Evolutionary conservation across 768 basidiomycete genomes (phyloP), one percentile per base, ranked within the genome.

Genomic region (Trametes meyenii): DNA sequence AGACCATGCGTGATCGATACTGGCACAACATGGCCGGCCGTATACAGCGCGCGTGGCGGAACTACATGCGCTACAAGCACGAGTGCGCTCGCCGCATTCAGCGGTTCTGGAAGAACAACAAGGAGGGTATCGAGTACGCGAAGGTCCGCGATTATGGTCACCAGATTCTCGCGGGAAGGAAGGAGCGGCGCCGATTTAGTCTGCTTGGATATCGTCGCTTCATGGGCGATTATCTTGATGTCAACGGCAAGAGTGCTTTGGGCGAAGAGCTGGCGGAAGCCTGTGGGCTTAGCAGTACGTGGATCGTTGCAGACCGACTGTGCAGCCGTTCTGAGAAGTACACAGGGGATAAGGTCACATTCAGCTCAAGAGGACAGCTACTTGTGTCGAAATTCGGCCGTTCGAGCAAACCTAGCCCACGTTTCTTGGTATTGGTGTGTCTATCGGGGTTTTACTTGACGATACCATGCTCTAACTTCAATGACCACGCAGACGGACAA

Each of bases 21-120:
- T 99, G 97, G 97, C 97, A 99, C 74, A 98, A 98, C 75, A 99
- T 99, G 97, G 97, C 97, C 0, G 85, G 78, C 24, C 89, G 97
- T 46, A 99, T 99, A 53, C 97, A 99, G 74, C 88, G 97, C 36
- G 94, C 94, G 5, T 99, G 88, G 84, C 83, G 96, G 60, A 96
- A 97, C 72, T 97, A 97, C 74, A 84, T 96, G 83, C 86, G 96
- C 10, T 93, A 97, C 77, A 94, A 92, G 76, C 85, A 95, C 67
- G 97, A 98, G 71, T 96, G 94, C 69, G 97, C 97, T 12, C 85
- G 84, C 36, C 89, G 94, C 55, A 98, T 99, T 55, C 97, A 98
- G 72, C 81, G 96, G 57, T 98, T 98, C 83, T 99, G 97, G 97
- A 93, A 89, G 80, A 94, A 94, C 75, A 98, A 98, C 81, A 98